phyloP scores from a whole-genome alignment of 148 eudicot species.

The Camellia japonica region DNA sequence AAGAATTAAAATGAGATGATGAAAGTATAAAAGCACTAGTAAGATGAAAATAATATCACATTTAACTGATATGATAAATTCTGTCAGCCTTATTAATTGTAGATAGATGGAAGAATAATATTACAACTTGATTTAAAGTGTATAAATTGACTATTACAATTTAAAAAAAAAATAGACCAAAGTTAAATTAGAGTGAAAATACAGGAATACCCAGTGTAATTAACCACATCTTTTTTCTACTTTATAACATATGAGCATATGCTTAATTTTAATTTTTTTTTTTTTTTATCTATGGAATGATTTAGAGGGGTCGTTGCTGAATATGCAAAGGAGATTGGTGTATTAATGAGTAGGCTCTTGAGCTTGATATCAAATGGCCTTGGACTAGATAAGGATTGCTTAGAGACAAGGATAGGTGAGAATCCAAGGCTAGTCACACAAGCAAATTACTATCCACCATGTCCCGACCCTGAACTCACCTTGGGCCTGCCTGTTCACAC shows the following conservation, averaged over 20 bases:
- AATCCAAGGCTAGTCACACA: slow-evolving; percentile 15
- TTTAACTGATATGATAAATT: no score
- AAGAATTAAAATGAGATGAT: no score
- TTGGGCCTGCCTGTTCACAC: slow-evolving; percentile 29
- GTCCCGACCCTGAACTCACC: slow-evolving; percentile 34
- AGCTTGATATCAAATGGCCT: slow-evolving; percentile 10
- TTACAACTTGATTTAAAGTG: no score
- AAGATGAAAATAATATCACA: no score
- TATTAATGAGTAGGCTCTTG: background rate
- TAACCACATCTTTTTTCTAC: no score
- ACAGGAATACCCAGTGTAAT: no score
- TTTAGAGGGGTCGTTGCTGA: slow-evolving; percentile 6
- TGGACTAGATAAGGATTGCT: slow-evolving; percentile 8
- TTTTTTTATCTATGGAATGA: background rate
- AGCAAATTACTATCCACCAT: slow-evolving; percentile 47
- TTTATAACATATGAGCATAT: background rate
- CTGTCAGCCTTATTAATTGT: no score
- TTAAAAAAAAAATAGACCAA: no score
- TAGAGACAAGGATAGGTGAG: background rate
- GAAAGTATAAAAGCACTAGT: no score
- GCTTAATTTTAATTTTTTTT: background rate
- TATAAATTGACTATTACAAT: no score
- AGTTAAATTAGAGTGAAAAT: no score
- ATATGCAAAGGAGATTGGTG: slow-evolving; percentile 16
- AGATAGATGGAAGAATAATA: no score